Percentiles rank a stretch among this genome's conserved stretches.
Evolutionary conservation across 192 early-diverging fungal genomes (phyloP).

Genomic region (Allomyces arbusculus): DNA sequence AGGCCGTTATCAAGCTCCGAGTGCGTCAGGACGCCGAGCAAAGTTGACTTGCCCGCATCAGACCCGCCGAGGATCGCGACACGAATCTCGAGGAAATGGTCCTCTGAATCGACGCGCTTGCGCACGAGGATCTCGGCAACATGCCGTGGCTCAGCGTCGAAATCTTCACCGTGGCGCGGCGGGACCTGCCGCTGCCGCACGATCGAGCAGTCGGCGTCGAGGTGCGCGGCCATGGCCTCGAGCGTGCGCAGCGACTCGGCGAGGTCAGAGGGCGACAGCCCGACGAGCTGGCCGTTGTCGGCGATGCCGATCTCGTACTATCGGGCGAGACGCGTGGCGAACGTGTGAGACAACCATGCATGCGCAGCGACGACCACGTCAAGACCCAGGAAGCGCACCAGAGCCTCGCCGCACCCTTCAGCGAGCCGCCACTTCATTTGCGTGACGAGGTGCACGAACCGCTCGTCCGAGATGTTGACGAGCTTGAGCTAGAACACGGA

Average conservation of each 20-base stretch:
- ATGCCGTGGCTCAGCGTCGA: background rate
- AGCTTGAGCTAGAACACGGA: conserved; percentile 21
- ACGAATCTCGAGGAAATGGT: conserved; percentile 56
- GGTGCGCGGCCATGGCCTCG: background rate
- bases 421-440: conserved; percentile 36
- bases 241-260: conserved; percentile 1
- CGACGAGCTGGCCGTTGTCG: conserved; percentile 29
- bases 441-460: conserved; percentile 30
- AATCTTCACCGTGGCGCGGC: background rate
- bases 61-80: conserved; percentile 65
- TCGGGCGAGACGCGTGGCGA: background rate
- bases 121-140: conserved; percentile 63
- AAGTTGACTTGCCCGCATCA: conserved; percentile 65
- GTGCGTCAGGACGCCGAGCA: conserved; percentile 63
- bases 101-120: conserved; percentile 30
- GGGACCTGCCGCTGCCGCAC: background rate
- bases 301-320: conserved; percentile 34
- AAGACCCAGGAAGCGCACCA: conserved; percentile 1
- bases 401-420: conserved; percentile 30
- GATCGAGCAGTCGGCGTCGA: background rate
- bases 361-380: no score
- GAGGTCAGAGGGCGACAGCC: background rate
- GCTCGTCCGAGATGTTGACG: conserved; percentile 21
- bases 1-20: conserved; percentile 66
- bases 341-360: no score